Conservation (phyloP, 2,329 filamentous ascomycete species). For the Fusarium sp. region DNA sequence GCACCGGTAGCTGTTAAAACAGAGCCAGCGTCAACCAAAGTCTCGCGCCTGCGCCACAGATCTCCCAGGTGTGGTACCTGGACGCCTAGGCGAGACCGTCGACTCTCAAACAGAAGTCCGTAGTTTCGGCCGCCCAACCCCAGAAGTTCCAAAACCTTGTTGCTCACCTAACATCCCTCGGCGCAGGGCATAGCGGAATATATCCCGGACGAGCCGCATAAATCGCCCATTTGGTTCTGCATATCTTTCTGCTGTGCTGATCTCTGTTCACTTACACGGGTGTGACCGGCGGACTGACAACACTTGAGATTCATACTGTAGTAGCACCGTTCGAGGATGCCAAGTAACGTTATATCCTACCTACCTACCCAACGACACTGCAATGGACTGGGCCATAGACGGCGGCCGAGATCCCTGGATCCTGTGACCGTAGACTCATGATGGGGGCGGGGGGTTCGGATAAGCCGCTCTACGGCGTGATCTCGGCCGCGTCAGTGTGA, state of each 20-base stretch:
- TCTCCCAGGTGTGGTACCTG: constrained; percentile 16
- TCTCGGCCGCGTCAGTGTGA: constrained; percentile 36
- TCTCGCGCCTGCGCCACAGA: constrained; percentile 28
- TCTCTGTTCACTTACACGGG: constrained; percentile 1
- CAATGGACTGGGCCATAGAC: not conserved
- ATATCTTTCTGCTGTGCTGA: constrained; percentile 19
- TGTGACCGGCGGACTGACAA: not conserved
- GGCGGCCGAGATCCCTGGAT: constrained; percentile 15
- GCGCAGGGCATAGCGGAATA: constrained; percentile 26
- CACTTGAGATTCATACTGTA: not conserved
- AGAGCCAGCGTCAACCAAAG: constrained; percentile 2
- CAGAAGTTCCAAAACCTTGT: constrained; percentile 6
- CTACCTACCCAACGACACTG: not conserved
- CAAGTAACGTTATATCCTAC: not conserved
- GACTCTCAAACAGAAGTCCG: not conserved
- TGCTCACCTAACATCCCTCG: constrained; percentile 4
- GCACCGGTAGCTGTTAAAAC: constrained; percentile 10
- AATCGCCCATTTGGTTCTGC: not conserved
- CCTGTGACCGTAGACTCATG: constrained; percentile 10
- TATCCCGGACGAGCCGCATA: constrained; percentile 24
- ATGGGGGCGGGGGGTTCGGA: constrained; percentile 22
- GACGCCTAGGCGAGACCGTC: not conserved
- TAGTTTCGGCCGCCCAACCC: constrained; percentile 24
- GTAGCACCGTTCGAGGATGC: not conserved
- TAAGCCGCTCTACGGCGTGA: constrained; percentile 38